Evolutionary conservation across 1,284 basidiomycete genomes (phyloP).

Genomic region (Papiliotrema nemorosa): DNA sequence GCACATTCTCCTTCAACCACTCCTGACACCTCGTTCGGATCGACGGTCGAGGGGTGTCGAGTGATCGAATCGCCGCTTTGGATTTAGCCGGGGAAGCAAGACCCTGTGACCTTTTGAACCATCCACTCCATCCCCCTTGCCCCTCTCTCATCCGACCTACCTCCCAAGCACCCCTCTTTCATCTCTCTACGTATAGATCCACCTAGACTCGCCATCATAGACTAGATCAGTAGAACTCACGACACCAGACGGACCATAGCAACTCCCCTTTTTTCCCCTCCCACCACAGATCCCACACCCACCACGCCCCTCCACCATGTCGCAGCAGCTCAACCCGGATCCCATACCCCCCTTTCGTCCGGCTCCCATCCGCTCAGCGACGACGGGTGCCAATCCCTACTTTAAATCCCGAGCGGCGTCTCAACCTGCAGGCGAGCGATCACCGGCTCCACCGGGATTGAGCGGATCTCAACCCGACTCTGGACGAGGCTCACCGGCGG

Average conservation of each 20-base stretch:
- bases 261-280: too few species aligned
- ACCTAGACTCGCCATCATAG: too few species aligned
- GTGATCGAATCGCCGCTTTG: too few species aligned
- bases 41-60: too few species aligned
- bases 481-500: conserved; percentile 28
- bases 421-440: conserved; percentile 40
- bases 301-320: background rate
- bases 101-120: background rate
- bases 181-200: background rate
- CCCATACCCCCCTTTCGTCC: conserved; percentile 18
- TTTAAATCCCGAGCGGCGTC: conserved; percentile 37
- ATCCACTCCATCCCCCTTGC: background rate
- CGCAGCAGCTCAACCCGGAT: background rate
- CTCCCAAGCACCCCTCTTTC: background rate
- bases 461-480: conserved; percentile 25
- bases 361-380: conserved; percentile 22
- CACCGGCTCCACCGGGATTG: conserved; percentile 13
- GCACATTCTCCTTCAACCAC: background rate
- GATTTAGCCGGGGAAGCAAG: background rate
- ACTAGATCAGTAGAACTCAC: too few species aligned
- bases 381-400: conserved; percentile 20
- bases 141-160: background rate
- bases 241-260: too few species aligned
- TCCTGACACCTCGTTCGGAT: background rate
- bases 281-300: too few species aligned